Conservation (phyloP, 495 filamentous ascomycete genomes). For the Choiromyces venosus region DNA sequence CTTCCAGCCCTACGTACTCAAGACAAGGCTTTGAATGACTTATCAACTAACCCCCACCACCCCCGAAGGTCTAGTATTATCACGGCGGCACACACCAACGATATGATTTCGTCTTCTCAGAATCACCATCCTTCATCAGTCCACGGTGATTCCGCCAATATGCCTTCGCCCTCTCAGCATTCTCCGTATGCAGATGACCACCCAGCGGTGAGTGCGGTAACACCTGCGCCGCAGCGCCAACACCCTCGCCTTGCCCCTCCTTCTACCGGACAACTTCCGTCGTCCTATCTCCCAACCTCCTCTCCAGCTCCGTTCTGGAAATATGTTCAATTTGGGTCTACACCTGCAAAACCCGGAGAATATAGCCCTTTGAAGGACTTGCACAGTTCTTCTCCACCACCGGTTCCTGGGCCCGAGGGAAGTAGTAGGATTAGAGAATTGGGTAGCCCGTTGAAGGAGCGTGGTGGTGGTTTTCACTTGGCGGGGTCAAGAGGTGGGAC, state of each 20-base stretch:
- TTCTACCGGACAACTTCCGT: slow-evolving; percentile 78
- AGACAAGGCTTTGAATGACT: slow-evolving; percentile 44
- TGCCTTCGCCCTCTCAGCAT: slow-evolving; percentile 30
- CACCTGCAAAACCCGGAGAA: slow-evolving; percentile 63
- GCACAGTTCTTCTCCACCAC: slow-evolving; percentile 51
- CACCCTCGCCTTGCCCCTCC: slow-evolving; percentile 81
- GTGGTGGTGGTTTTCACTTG: slow-evolving; percentile 29
- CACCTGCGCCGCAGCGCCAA: slow-evolving; percentile 76
- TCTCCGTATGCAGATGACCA: slow-evolving; percentile 53
- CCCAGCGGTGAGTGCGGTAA: slow-evolving; percentile 60
- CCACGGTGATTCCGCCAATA: slow-evolving; percentile 43
- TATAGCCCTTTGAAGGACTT: slow-evolving; percentile 55
- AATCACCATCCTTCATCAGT: slow-evolving; percentile 49
- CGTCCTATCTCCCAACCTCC: slow-evolving; percentile 89
- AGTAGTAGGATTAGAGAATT: slow-evolving; percentile 51
- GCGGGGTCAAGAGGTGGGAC: slow-evolving; percentile 34
- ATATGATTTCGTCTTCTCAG: slow-evolving; percentile 49
- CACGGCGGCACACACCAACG: slow-evolving; percentile 36
- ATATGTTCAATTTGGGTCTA: slow-evolving; percentile 69
- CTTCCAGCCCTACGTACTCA: slow-evolving; percentile 47
- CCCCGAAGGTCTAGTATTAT: slow-evolving; percentile 26
- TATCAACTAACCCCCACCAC: slow-evolving; percentile 22
- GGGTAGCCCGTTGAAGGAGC: slow-evolving; percentile 39
- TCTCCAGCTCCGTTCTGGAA: slow-evolving; percentile 98
- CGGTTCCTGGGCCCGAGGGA: slow-evolving; percentile 50